These are phyloP conservation scores for Vitis rotundifolia DNA, from an alignment of 164 flowering plant genomes.

Conservation along the genomic window DNA sequence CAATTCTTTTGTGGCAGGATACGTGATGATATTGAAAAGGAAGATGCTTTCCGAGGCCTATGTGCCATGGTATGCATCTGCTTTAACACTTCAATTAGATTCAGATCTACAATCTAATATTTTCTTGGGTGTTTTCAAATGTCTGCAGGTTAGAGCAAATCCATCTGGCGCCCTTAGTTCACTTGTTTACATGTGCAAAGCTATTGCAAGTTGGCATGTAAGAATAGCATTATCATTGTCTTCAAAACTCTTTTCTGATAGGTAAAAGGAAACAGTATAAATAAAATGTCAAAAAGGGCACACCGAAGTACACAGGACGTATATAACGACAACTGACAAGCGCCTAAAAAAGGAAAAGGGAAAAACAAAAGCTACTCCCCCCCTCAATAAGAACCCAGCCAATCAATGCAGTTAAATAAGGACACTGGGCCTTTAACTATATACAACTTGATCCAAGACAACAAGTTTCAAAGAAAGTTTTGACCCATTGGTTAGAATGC, in stretches of 20 bases:
- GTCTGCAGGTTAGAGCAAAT: constrained; percentile 78
- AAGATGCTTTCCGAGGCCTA: constrained; percentile 96
- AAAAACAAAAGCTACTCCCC: too few species aligned
- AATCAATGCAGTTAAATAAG: too few species aligned
- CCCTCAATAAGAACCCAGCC: too few species aligned
- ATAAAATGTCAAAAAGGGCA: too few species aligned
- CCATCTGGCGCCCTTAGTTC: constrained; percentile 91
- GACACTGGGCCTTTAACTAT: too few species aligned
- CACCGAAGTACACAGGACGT: too few species aligned
- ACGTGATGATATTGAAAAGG: constrained; percentile 96
- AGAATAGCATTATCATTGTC: constrained; percentile 21
- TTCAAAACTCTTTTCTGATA: neutral
- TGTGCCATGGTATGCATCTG: constrained; percentile 81
- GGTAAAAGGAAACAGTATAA: too few species aligned
- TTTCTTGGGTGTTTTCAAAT: neutral
- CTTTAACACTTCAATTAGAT: neutral
- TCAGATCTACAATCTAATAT: constrained; percentile 1
- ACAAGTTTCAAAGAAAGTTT: too few species aligned
- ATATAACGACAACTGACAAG: neutral
- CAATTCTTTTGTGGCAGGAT: constrained; percentile 58
- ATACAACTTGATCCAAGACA: too few species aligned
- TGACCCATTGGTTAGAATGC: too few species aligned
- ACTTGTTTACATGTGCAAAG: constrained; percentile 80
- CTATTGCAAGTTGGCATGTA: constrained; percentile 99
- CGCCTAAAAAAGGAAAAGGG: neutral